Evolutionary conservation across 352 stramenopile species (phyloP).

Genomic region (Blastocystis sp.): DNA sequence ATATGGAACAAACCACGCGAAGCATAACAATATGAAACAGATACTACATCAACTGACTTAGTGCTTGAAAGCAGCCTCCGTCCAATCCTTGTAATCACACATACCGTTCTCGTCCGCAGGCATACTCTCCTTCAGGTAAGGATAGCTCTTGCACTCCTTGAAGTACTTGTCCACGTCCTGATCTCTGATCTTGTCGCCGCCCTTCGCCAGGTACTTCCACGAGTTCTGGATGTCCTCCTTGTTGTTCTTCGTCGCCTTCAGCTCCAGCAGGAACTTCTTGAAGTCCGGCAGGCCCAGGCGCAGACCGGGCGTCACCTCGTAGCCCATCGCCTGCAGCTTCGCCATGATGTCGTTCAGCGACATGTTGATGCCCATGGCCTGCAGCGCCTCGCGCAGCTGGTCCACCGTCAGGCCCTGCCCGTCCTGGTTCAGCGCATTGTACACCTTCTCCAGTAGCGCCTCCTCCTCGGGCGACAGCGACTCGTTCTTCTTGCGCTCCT

Average conservation of each 20-base stretch:
- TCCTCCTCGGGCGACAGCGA: conserved; percentile 57
- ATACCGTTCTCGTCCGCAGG: conserved; percentile 45
- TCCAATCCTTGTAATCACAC: conserved; percentile 67
- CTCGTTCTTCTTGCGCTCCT: conserved; percentile 66
- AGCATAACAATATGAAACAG: neutral
- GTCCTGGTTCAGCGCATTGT: conserved; percentile 62
- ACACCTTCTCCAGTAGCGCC: conserved; percentile 23
- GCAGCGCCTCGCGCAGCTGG: conserved; percentile 51
- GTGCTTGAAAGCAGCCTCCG: conserved; percentile 60
- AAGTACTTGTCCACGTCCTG: conserved; percentile 57
- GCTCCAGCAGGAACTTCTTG: conserved; percentile 58
- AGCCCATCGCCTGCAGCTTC: conserved; percentile 58
- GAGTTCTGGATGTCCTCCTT: conserved; percentile 68
- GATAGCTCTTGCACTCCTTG: conserved; percentile 53
- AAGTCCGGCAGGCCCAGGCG: conserved; percentile 49
- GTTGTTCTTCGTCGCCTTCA: conserved; percentile 67
- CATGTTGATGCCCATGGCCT: conserved; percentile 67
- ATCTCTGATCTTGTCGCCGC: conserved; percentile 21
- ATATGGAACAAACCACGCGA: neutral
- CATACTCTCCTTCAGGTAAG: conserved; percentile 65
- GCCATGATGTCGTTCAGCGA: conserved; percentile 55
- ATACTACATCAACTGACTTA: conserved; percentile 20
- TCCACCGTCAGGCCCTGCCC: conserved; percentile 38
- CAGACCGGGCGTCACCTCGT: conserved; percentile 39
- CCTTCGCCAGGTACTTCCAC: conserved; percentile 64